Conservation (phyloP, 2,329 filamentous ascomycete genomes). For the Neonectria coccinea region DNA sequence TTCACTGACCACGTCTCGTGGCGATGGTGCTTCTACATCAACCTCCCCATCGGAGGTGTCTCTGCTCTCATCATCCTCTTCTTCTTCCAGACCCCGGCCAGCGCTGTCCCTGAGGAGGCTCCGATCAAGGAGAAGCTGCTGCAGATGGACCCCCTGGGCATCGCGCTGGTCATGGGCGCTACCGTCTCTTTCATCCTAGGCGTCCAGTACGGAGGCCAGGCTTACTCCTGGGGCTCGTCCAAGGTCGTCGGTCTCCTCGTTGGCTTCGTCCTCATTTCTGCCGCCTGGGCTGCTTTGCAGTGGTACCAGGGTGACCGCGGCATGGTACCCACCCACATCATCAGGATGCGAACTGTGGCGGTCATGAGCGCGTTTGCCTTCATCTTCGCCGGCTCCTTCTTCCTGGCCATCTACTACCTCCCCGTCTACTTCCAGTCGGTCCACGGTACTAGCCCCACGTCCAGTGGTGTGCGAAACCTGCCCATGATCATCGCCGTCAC, state of each 20-base stretch:
- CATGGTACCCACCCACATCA: conserved; percentile 55
- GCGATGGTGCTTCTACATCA: conserved; percentile 57
- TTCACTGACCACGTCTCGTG: conserved; percentile 54
- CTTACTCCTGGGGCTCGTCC: conserved; percentile 56
- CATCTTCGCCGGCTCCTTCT: conserved; percentile 58
- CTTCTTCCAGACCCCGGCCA: conserved; percentile 57
- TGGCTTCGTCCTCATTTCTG: conserved; percentile 51
- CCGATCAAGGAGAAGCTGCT: conserved; percentile 57
- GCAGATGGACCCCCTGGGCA: conserved; percentile 62
- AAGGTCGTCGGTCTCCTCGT: conserved; percentile 58
- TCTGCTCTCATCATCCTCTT: conserved; percentile 52
- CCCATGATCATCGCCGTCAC: conserved; percentile 60
- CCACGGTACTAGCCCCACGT: conserved; percentile 53
- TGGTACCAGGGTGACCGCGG: conserved; percentile 59
- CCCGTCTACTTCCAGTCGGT: conserved; percentile 62
- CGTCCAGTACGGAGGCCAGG: conserved; percentile 61
- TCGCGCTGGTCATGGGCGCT: conserved; percentile 58
- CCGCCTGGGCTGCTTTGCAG: conserved; percentile 53
- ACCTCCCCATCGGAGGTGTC: conserved; percentile 52
- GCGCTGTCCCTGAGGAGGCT: conserved; percentile 52
- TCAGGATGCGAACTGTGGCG: conserved; percentile 53
- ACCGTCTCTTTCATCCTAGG: conserved; percentile 59
- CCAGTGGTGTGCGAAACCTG: conserved; percentile 58
- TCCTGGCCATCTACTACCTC: conserved; percentile 60
- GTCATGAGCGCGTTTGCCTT: conserved; percentile 55